These are phyloP conservation scores for Metschnikowia bowlesiae DNA, from an alignment of 805 yeast species.

Conservation along the genomic window DNA sequence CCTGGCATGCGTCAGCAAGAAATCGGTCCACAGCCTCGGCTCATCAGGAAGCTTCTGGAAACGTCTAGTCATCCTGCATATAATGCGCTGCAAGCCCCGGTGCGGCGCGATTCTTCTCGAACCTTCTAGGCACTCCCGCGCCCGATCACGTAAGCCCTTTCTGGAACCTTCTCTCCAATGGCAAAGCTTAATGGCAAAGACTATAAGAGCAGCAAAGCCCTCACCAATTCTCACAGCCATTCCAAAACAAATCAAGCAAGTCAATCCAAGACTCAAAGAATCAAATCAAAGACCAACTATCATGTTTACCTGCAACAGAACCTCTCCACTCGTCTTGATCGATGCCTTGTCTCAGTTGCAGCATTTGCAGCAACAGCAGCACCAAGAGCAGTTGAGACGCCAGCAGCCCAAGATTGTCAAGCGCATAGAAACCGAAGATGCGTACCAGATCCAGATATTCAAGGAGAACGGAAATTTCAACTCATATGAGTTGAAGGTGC, in stretches of 20 bases:
- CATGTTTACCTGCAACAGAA: slow-evolving; percentile 14
- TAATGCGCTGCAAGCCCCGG: not conserved
- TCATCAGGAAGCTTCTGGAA: too few species aligned
- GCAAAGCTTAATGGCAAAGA: not conserved
- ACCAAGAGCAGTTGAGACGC: slow-evolving; percentile 8
- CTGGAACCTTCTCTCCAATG: slow-evolving; percentile 9
- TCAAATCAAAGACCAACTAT: not conserved
- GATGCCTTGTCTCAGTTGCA: slow-evolving; percentile 14
- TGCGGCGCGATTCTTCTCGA: not conserved
- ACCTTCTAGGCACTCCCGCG: slow-evolving; percentile 2
- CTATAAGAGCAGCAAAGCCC: not conserved
- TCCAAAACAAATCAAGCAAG: not conserved
- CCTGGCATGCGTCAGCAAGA: too few species aligned
- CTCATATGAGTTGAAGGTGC: slow-evolving; percentile 28
- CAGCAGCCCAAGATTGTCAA: slow-evolving; percentile 28
- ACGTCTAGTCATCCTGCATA: not conserved
- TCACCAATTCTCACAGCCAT: too few species aligned
- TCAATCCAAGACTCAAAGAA: not conserved
- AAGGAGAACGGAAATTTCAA: slow-evolving; percentile 32
- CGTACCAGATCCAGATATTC: slow-evolving; percentile 33
- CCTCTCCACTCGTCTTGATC: slow-evolving; percentile 12
- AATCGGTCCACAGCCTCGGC: too few species aligned
- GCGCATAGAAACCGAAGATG: slow-evolving; percentile 32
- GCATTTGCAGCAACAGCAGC: slow-evolving; percentile 12
- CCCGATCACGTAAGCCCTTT: slow-evolving; percentile 1